Conservation (phyloP, 805 yeast genomes). For the Candida anglica region DNA sequence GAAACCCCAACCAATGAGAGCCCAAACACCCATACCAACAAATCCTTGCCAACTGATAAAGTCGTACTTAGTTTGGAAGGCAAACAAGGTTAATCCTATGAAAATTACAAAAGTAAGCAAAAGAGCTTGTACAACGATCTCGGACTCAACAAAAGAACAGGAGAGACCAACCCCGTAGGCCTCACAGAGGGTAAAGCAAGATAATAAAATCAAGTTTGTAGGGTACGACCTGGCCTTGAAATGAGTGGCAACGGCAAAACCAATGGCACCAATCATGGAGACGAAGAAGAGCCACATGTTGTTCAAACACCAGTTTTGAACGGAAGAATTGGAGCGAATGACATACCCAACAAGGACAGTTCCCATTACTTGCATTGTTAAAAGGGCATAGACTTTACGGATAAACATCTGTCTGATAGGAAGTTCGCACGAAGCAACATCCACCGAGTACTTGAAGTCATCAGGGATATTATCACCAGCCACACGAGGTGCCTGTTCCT, state of each 20-base stretch:
- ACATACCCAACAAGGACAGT: constrained; percentile 58
- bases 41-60: constrained; percentile 65
- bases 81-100: constrained; percentile 71
- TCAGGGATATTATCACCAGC: constrained; percentile 49
- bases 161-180: constrained; percentile 68
- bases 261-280: constrained; percentile 56
- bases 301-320: constrained; percentile 51
- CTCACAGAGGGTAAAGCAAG: constrained; percentile 70
- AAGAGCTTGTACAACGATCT: constrained; percentile 66
- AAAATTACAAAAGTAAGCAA: constrained; percentile 66
- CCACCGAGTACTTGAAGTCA: constrained; percentile 78
- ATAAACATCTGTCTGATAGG: constrained; percentile 72
- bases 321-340: constrained; percentile 40
- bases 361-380: constrained; percentile 57
- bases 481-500: constrained; percentile 15
- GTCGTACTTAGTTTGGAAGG: constrained; percentile 75
- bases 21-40: constrained; percentile 54
- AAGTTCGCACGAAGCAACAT: constrained; percentile 73
- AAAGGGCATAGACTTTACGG: constrained; percentile 73
- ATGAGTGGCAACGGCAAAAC: constrained; percentile 59
- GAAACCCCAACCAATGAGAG: constrained; percentile 67
- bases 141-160: constrained; percentile 59
- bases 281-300: constrained; percentile 59
- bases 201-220: constrained; percentile 54
- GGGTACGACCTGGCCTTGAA: constrained; percentile 68